phyloP scores from a whole-genome alignment of 208 protist genomes.

The Leishmania guyanensis region DNA sequence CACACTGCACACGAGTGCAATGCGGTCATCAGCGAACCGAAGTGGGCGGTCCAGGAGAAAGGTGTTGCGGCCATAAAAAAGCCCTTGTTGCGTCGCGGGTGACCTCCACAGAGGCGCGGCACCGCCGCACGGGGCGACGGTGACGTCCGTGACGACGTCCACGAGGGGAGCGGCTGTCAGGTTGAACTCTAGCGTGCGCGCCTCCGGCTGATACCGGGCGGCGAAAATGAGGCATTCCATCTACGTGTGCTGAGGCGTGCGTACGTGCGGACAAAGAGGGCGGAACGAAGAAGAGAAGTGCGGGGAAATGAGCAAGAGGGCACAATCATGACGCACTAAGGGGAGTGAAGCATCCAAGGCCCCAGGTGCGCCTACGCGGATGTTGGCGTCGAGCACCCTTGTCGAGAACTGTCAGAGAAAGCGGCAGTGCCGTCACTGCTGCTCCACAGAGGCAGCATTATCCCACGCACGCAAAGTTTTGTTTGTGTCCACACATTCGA shows the following conservation, averaged over 20 bases:
- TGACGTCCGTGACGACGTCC: conserved; percentile 15
- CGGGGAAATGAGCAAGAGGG: background rate
- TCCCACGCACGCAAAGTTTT: background rate
- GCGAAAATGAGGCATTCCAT: conserved; percentile 1
- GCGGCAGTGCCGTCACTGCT: background rate
- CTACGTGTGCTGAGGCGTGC: background rate
- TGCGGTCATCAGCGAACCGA: background rate
- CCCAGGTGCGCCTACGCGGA: background rate
- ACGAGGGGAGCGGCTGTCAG: conserved; percentile 23
- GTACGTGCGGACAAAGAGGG: background rate
- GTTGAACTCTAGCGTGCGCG: conserved; percentile 24
- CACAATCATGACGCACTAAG: background rate
- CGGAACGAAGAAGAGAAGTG: background rate
- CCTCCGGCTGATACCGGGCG: conserved; percentile 20
- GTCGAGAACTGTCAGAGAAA: background rate
- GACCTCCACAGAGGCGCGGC: background rate
- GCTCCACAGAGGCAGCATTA: background rate
- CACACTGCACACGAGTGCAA: conserved; percentile 14
- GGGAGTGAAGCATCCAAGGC: background rate
- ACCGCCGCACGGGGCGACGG: conserved; percentile 2
- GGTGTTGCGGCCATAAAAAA: conserved; percentile 34
- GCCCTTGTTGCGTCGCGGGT: conserved; percentile 1
- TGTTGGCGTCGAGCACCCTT: background rate
- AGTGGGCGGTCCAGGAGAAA: conserved; percentile 28
- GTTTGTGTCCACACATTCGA: background rate